Evolutionary conservation across 2,329 filamentous ascomycete genomes (phyloP), one percentile per base, ranked within the genome.

Genomic region (Diaporthe capsici): DNA sequence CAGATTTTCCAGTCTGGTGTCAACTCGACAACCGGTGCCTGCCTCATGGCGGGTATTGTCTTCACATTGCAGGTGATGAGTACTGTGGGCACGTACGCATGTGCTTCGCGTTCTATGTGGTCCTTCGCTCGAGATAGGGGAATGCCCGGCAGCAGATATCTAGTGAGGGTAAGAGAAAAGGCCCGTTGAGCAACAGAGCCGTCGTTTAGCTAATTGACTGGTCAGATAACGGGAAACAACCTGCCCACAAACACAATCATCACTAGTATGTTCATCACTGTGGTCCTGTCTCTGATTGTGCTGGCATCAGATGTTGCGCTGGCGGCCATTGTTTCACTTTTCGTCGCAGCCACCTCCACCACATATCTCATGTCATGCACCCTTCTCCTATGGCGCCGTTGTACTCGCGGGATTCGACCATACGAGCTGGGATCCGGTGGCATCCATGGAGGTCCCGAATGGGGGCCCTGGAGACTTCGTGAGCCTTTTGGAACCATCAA

Each of bases 391-490:
- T 85, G 83, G 77, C 85, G 84, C 47, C 84, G 87, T 22, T 63
- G 60, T 8, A 63, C 60, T 25, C 25, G 60, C 7, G 60, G 60
- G 7, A 63, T 63, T 1, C 60, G 60, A 15, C 25, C 61, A 47
- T 47, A 65, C 22, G 42, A 34, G 15, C 25, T 25, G 9, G 61
- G 67, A 6, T 57, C 67, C 10, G 67, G 49, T 28, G 49, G 31
- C 34, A 22, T 71, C 22, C 34, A 55, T 2, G 49, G 67, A 22
- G 34, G 76, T 82, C 53, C 89, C 0, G 80, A 84, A 10, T 92
- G 90, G 90, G 90, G 90, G 0, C 89, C 89, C 0, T 92, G 89
- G 85, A 86, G 85, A 70, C 74, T 92, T 0, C 87, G 87, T 0
- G 89, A 89, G 7, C 79, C 84, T 0, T 79, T 89, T 2, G 90